phyloP scores from a whole-genome alignment of 1,284 basidiomycete species.

The Cutaneotrichosporon sp. region DNA sequence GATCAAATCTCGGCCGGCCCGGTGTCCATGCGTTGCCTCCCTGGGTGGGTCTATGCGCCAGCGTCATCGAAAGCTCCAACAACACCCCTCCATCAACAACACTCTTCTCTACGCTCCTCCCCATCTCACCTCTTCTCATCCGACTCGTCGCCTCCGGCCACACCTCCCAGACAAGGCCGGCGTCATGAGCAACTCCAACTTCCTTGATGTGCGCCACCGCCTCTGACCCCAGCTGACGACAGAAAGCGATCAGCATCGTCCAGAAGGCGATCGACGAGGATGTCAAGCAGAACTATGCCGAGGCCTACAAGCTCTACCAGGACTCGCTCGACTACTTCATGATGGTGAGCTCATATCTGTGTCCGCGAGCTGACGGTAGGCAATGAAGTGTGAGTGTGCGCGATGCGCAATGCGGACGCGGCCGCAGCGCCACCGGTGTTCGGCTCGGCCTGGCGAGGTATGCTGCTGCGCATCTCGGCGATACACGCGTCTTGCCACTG shows the following conservation, averaged over 20 bases:
- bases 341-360: conserved; percentile 70
- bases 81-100: conserved; percentile 3
- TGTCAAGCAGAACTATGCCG: conserved; percentile 85
- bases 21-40: too few species aligned
- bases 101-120: neutral
- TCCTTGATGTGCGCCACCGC: conserved; percentile 55
- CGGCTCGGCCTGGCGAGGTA: neutral
- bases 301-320: conserved; percentile 92
- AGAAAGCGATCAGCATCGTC: conserved; percentile 95
- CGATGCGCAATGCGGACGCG: neutral
- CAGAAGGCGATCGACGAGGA: conserved; percentile 95
- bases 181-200: conserved; percentile 57
- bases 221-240: conserved; percentile 16
- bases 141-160: neutral
- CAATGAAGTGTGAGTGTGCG: conserved; percentile 64
- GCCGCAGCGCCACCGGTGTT: neutral
- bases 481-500: too few species aligned
- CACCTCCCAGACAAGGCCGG: neutral
- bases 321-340: conserved; percentile 98
- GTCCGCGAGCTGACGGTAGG: conserved; percentile 42
- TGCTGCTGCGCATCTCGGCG: neutral
- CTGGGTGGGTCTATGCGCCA: neutral
- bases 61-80: conserved; percentile 1
- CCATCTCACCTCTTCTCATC: neutral
- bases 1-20: conserved; percentile 5